Conservation (phyloP, 2,329 filamentous ascomycete genomes). For the Xylaria sp. region DNA sequence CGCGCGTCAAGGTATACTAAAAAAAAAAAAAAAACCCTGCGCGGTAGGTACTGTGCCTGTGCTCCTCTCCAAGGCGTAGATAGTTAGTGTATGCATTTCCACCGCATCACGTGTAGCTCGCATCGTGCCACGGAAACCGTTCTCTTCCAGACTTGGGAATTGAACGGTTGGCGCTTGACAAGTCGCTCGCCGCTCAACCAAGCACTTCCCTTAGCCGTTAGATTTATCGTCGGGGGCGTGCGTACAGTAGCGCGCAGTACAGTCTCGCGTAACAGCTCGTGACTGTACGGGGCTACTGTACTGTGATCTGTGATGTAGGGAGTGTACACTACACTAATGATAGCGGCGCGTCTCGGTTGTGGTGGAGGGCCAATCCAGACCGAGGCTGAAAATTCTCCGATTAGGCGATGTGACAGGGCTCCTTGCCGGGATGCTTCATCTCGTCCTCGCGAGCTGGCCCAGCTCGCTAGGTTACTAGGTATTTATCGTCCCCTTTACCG, state of each 20-base stretch:
- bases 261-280: background rate
- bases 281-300: conserved; percentile 1
- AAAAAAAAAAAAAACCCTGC: too few species aligned
- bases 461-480: too few species aligned
- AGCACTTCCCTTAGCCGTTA: conserved; percentile 1
- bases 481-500: background rate
- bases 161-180: conserved; percentile 4
- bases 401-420: conserved; percentile 21
- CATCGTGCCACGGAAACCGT: background rate
- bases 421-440: conserved; percentile 17
- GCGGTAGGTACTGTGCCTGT: background rate
- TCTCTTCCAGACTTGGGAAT: background rate
- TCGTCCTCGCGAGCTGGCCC: conserved; percentile 6
- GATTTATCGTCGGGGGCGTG: background rate
- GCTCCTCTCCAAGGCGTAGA: background rate
- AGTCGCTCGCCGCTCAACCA: conserved; percentile 16
- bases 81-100: background rate
- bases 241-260: too few species aligned
- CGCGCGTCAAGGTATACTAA: background rate
- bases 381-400: conserved; percentile 25
- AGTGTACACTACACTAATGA: too few species aligned
- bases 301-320: too few species aligned
- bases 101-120: conserved; percentile 1
- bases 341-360: conserved; percentile 7
- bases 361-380: conserved; percentile 1